Percentiles rank a stretch among this genome's conserved stretches.
phyloP scores from a whole-genome alignment of 768 basidiomycete species.

The Mycena galericulata region DNA sequence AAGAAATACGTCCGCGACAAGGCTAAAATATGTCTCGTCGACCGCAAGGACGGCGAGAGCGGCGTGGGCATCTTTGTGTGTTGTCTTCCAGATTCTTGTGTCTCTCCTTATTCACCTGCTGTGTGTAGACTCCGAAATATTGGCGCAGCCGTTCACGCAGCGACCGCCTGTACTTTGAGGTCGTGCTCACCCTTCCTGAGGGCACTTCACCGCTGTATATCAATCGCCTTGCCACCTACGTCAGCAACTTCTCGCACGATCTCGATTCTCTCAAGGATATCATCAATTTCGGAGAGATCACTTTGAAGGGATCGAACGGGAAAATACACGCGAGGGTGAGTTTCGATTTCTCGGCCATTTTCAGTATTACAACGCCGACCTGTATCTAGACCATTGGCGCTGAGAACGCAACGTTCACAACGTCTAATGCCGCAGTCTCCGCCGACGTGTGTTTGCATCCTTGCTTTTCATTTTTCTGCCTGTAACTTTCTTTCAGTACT shows the following conservation, averaged over 20 bases:
- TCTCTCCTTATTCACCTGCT: not conserved
- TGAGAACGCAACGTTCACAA: constrained; percentile 34
- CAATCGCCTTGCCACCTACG: constrained; percentile 56
- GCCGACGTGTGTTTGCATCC: constrained; percentile 13
- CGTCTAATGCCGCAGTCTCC: constrained; percentile 38
- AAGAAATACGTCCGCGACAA: constrained; percentile 35
- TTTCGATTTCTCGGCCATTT: constrained; percentile 19
- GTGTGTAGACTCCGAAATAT: constrained; percentile 48
- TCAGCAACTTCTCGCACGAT: constrained; percentile 53
- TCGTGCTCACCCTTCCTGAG: constrained; percentile 52
- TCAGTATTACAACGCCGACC: not conserved
- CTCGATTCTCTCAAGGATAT: constrained; percentile 48
- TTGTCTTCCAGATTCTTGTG: not conserved
- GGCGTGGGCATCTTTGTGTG: constrained; percentile 55
- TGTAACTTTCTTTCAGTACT: constrained; percentile 41
- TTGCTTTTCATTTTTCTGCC: not conserved
- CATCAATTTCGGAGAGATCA: constrained; percentile 52
- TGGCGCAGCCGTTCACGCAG: constrained; percentile 15
- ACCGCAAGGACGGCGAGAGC: constrained; percentile 38
- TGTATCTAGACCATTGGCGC: constrained; percentile 38
- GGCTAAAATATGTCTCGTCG: constrained; percentile 47
- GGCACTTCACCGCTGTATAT: constrained; percentile 45
- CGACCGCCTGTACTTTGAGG: constrained; percentile 46
- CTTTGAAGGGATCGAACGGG: constrained; percentile 51
- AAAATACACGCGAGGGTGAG: constrained; percentile 48